Percentiles rank a stretch among this genome's conserved stretches.
These are phyloP conservation scores for Dryadomyces sulphureus DNA, from an alignment of 2,329 filamentous ascomycete genomes.

Conservation along the genomic window DNA sequence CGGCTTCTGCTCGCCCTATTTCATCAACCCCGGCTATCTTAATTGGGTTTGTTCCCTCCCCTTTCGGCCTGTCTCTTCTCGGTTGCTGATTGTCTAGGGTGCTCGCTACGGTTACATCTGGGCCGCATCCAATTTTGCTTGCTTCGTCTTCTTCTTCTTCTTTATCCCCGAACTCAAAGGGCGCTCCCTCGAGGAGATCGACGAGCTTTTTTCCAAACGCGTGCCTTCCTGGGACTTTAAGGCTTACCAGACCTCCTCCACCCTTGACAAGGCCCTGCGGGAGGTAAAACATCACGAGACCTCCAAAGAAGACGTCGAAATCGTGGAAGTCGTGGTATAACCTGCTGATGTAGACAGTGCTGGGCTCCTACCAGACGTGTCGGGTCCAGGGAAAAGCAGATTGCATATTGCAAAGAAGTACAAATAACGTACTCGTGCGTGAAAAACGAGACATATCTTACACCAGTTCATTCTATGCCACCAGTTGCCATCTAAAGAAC, in stretches of 20 bases:
- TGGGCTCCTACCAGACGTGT: too few species aligned
- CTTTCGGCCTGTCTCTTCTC: neutral
- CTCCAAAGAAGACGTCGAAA: neutral
- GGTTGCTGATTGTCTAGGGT: slow-evolving; percentile 14
- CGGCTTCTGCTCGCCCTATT: slow-evolving; percentile 29
- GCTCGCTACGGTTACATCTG: slow-evolving; percentile 29
- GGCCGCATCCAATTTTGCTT: slow-evolving; percentile 18
- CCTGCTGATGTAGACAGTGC: too few species aligned
- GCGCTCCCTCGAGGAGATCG: slow-evolving; percentile 18
- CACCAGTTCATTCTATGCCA: neutral
- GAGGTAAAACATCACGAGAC: slow-evolving; percentile 9
- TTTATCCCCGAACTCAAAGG: slow-evolving; percentile 18
- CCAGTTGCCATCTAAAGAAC: neutral
- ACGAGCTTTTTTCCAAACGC: slow-evolving; percentile 17
- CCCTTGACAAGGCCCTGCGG: slow-evolving; percentile 14
- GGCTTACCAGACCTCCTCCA: slow-evolving; percentile 14
- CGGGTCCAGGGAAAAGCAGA: too few species aligned
- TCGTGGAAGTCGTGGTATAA: too few species aligned
- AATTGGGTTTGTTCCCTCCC: slow-evolving; percentile 18
- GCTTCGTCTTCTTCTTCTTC: slow-evolving; percentile 18
- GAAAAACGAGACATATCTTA: neutral
- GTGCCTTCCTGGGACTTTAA: slow-evolving; percentile 17
- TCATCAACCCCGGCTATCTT: slow-evolving; percentile 26
- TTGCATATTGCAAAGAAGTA: too few species aligned
- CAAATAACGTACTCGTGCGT: too few species aligned